Percentiles rank a stretch among this genome's conserved stretches.
Conservation (phyloP, 176 grass and related monocot species). For the Oryza officinalis region DNA sequence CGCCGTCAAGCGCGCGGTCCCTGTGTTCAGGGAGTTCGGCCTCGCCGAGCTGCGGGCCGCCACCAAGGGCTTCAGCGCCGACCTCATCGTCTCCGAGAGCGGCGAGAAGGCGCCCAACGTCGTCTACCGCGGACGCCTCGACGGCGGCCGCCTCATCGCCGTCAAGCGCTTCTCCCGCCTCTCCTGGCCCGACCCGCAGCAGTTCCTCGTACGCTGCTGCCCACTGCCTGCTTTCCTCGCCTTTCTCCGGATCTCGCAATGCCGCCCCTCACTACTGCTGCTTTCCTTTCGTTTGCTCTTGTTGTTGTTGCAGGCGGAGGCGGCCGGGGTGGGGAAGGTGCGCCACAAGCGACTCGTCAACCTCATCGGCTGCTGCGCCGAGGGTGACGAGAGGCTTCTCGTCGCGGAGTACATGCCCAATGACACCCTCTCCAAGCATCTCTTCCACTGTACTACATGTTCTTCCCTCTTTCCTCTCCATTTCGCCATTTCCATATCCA, state of each 20-base stretch:
- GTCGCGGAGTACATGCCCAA: conserved; percentile 99
- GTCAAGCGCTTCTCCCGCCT: conserved; percentile 96
- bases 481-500: neutral
- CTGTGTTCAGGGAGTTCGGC: conserved; percentile 84
- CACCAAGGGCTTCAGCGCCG: conserved; percentile 94
- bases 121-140: conserved; percentile 89
- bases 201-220: conserved; percentile 69
- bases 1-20: conserved; percentile 68
- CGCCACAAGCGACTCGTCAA: conserved; percentile 93
- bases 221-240: neutral
- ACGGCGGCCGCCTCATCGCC: conserved; percentile 76
- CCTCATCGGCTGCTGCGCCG: conserved; percentile 95
- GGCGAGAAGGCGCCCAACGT: conserved; percentile 99
- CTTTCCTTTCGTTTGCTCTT: neutral
- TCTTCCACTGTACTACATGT: conserved; percentile 85
- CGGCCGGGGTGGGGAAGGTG: conserved; percentile 89
- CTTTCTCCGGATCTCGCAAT: conserved; percentile 29
- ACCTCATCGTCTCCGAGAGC: conserved; percentile 96
- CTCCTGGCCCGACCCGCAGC: conserved; percentile 97
- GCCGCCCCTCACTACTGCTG: neutral
- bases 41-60: conserved; percentile 84
- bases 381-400: conserved; percentile 95
- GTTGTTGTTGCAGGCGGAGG: conserved; percentile 57
- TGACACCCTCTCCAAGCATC: conserved; percentile 96
- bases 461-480: neutral